Evolutionary conservation across 192 early-diverging fungal genomes (phyloP), one percentile per base, ranked within the genome.

Genomic region (Paraglomus occultum): DNA sequence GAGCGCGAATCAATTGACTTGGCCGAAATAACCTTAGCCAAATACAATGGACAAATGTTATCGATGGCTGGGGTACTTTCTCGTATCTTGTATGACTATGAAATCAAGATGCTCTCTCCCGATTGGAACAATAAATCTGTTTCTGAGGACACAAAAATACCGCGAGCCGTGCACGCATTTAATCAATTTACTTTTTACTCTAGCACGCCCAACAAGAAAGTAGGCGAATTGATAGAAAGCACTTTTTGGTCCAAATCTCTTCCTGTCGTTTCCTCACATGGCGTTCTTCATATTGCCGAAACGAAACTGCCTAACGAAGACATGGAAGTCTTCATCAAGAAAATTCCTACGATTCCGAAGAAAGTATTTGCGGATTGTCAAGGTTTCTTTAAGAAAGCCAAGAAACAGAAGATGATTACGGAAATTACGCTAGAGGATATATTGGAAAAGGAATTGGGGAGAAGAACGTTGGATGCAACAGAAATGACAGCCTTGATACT

Each of bases 1-100:
- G 93, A 96, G 64, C 86, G 94, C 52, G 94, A 96, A 73, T 84
- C 80, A 11, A 85, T 96, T 39, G 94, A 96, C 60, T 94, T 96
- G 82, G 92, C 91, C 6, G 93, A 95, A 75, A 86, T 85, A 14
- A 82, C 82, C 12, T 79, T 96, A 2, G 83, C 84, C 51, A 70
- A 83, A 31, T 96, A 91, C 88, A 96, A 96, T 69, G 81, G 86
- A 64, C 92, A 95, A 55, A 68, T 96, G 8, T 72, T 95, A n/a
- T 68, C 83, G 15, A 82, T 91, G 72, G 85, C 85, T 31, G 93
- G 92, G 10, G 74, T 90, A 31, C 74, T 96, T 0, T 82, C 83
- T 5, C 79, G 94, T 22, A 80, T 93, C 4, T 65, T 93, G 17
- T 93, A 89, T 72, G 91, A 94, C 40, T 87, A 92, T 69, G 91